Evolutionary conservation across 192 early-diverging fungal genomes (phyloP), one percentile per base, ranked within the genome.

Genomic region (Jimgerdemannia lactiflua): DNA sequence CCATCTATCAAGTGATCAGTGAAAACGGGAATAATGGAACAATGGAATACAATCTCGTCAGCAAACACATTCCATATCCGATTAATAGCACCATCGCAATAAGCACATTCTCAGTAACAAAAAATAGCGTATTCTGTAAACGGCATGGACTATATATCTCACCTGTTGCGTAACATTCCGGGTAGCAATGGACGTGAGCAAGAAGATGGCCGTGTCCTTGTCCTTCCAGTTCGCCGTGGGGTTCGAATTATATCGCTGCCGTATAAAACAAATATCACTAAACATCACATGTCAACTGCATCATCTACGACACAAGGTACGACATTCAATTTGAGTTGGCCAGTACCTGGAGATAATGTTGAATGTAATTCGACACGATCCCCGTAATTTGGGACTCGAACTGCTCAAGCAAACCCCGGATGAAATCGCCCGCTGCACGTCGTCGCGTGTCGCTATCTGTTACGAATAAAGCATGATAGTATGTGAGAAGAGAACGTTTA

Each of bases 121-220:
- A 59, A 2, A 59, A 6, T 10, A 59, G 14, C 2, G 14, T 59
- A 14, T 59, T 59, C 14, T 14, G 14, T 0, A 59, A 59, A 59
- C 6, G 14, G 49, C 49, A 59, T 59, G 49, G 49, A 59, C 6
- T 59, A 1, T 29, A 29, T 29, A 29, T 29, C 71, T 29, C 82
- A 92, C 90, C 78, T 93, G 87, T n/a, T 86, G 80, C 43, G 92
- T 92, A 18, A 90, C 86, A 43, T 91, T 89, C 65, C 91, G 90
- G 4, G 96, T 92, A 7, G 96, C 92, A 67, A 98, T 91, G 17
- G 97, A 91, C 18, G 93, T 96, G 59, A 96, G 87, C 79, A 99
- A 81, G 73, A 94, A 98, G 43, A 99, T 87, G 43, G 98, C 98
- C 3, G 96, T 93, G 75, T 99, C 95, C 80, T 99, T 98, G 66